Base-by-base conservation (phyloP, 345 rosid species). In the Syzygium aromaticum region DNA sequence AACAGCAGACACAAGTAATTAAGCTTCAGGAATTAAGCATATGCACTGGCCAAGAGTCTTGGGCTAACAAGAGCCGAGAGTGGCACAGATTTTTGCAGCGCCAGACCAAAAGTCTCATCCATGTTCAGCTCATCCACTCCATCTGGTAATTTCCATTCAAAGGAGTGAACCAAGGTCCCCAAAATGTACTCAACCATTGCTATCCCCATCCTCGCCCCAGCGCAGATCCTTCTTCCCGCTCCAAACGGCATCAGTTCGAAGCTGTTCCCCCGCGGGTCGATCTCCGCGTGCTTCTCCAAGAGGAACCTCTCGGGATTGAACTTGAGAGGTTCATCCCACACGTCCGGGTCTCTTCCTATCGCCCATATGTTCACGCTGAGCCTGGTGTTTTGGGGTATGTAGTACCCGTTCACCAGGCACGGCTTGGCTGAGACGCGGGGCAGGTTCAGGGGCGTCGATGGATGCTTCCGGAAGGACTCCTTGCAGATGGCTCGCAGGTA, bases 311-410 rank as follows among this genome's bases (percentile, higher is more conserved):
- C 93, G 1, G 95, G 96, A 4, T 3, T 84, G 63, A 92, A 94
- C 2, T 89, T 90, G 3, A 78, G 51, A 14, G 96, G 96, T 16
- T 91, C 88, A 1, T 91, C 90, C 96, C 96, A 94, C 52, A 90
- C 93, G 0, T 91, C 51, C 0, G 93, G 92, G 88, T 94, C 96
- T 14, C 96, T 89, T 7, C 96, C 96, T 28, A 94, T 93, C 7
- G 93, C 95, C 95, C 96, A 94, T 30, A 92, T 92, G 88, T 94
- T 94, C n/a, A 92, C 93, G 40, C 88, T 88, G 0, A 94, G 94
- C 27, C 91, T 85, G 0, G 93, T 89, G 56, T 89, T 84, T 64
- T 85, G 85, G 1, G 96, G 95, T 80, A 94, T 91, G 33, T 90
- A 91, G 88, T 92, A 92, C 2, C 94, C 94, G 21, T 93, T 87